Percentiles rank a stretch among this genome's conserved stretches.
phyloP scores from a whole-genome alignment of 2,329 filamentous ascomycete genomes.

The Hirsutella rhossiliensis region DNA sequence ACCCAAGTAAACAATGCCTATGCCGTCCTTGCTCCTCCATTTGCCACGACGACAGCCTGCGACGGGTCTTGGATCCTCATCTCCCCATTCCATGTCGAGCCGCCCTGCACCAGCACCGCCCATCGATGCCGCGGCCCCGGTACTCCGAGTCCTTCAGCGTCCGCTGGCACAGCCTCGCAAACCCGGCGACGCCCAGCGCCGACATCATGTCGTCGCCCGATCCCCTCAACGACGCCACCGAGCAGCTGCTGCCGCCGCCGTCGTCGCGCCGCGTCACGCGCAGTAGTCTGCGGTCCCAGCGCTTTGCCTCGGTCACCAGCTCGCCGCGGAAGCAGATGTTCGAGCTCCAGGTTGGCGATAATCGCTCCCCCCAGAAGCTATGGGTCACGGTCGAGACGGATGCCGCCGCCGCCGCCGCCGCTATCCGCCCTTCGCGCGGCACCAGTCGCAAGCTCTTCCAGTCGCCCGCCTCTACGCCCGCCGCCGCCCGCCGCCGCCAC shows the following conservation, averaged over 20 bases:
- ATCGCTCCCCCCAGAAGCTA: slow-evolving; percentile 36
- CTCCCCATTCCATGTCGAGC: not conserved
- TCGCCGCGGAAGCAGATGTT: slow-evolving; percentile 46
- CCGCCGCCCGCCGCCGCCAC: slow-evolving; percentile 22
- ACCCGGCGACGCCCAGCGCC: slow-evolving; percentile 23
- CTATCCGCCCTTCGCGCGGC: slow-evolving; percentile 15
- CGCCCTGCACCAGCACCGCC: not conserved
- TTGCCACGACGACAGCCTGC: not conserved
- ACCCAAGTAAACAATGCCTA: slow-evolving; percentile 17
- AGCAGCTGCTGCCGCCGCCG: slow-evolving; percentile 22
- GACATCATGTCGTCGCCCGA: slow-evolving; percentile 39
- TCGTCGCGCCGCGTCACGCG: slow-evolving; percentile 29
- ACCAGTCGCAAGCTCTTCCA: slow-evolving; percentile 30
- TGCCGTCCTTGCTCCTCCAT: not conserved
- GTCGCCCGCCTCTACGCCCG: slow-evolving; percentile 15
- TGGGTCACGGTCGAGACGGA: slow-evolving; percentile 39
- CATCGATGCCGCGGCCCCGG: slow-evolving; percentile 18
- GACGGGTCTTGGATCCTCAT: not conserved
- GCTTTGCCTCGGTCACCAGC: slow-evolving; percentile 21
- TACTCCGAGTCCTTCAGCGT: slow-evolving; percentile 15
- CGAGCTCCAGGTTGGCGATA: slow-evolving; percentile 41
- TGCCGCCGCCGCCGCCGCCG: slow-evolving; percentile 17
- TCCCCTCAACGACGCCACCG: slow-evolving; percentile 31
- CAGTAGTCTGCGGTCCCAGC: slow-evolving; percentile 29
- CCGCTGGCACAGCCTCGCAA: slow-evolving; percentile 23